A percentile compares a stretch with the other conserved stretches of the same genome.
Evolutionary conservation across 108 stramenopile species (phyloP).

Genomic region (Pseudonitzschia pungens): DNA sequence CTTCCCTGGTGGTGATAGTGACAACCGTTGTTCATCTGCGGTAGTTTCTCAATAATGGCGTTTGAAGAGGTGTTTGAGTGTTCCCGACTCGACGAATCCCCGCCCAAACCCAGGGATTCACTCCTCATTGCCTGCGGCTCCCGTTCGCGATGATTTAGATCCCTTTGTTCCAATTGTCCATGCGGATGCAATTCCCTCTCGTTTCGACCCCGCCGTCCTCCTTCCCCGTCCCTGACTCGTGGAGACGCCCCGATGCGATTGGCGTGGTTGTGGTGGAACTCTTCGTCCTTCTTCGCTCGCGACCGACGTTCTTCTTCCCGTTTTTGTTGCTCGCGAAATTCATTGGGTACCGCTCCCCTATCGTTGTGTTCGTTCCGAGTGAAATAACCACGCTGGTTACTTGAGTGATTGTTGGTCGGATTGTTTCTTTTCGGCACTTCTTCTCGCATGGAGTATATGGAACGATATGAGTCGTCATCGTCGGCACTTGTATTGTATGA

Average conservation of each 20-base stretch:
- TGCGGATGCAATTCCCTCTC: background rate
- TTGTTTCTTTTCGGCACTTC: background rate
- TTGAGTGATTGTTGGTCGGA: background rate
- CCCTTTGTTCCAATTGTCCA: too few species aligned
- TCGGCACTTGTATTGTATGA: background rate
- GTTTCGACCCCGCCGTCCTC: background rate
- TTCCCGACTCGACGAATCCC: too few species aligned
- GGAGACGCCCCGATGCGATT: background rate
- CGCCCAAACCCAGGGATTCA: too few species aligned
- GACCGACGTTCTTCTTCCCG: background rate
- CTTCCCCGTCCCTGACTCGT: background rate
- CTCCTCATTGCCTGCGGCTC: too few species aligned
- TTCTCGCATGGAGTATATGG: conserved; percentile 1
- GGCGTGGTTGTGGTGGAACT: background rate
- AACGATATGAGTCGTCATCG: background rate
- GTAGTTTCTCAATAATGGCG: background rate
- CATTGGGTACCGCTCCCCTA: background rate
- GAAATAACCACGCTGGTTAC: background rate
- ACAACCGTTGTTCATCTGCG: background rate
- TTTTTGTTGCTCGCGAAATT: background rate
- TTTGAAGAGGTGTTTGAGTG: too few species aligned
- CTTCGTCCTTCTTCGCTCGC: background rate
- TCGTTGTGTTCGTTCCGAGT: background rate
- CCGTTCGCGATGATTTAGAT: too few species aligned
- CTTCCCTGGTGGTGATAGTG: background rate